These are phyloP conservation scores for Penicillium daleae DNA, from an alignment of 495 filamentous ascomycete genomes.

Conservation along the genomic window DNA sequence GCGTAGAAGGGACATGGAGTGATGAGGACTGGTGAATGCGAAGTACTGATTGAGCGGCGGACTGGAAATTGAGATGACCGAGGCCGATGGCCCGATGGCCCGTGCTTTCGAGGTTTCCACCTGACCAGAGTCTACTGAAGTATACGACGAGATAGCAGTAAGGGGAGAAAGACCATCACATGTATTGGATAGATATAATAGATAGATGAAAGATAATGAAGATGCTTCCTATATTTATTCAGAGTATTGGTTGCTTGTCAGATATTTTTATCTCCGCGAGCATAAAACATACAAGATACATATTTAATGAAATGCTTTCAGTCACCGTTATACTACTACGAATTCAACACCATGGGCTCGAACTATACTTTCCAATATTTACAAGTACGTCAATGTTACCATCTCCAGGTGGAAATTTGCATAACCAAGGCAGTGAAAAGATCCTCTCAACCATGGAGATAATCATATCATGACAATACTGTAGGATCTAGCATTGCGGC, in stretches of 20 bases:
- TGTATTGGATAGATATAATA: background rate
- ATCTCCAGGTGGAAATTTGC: too few relatives aligned
- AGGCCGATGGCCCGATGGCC: conserved; percentile 21
- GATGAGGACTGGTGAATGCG: conserved; percentile 4
- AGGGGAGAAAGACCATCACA: too few relatives aligned
- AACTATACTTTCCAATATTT: too few relatives aligned
- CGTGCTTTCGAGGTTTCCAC: conserved; percentile 18
- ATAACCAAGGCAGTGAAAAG: too few relatives aligned
- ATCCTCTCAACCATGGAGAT: background rate
- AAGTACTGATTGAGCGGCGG: conserved; percentile 10
- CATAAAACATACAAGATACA: too few relatives aligned
- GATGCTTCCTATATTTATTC: background rate
- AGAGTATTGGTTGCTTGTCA: too few relatives aligned
- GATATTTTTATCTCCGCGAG: too few relatives aligned
- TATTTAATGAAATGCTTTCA: too few relatives aligned
- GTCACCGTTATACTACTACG: too few relatives aligned
- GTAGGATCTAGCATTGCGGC: background rate
- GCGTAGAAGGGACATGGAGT: conserved; percentile 52
- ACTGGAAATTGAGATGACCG: conserved; percentile 16
- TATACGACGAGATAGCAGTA: background rate
- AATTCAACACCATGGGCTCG: too few relatives aligned
- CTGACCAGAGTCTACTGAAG: background rate
- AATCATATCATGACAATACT: too few relatives aligned
- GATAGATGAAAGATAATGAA: background rate
- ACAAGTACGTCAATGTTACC: too few relatives aligned